Percentiles rank a stretch among this genome's conserved stretches.
phyloP scores from a whole-genome alignment of 2,329 filamentous ascomycete species.

The Stemphylium beticola region DNA sequence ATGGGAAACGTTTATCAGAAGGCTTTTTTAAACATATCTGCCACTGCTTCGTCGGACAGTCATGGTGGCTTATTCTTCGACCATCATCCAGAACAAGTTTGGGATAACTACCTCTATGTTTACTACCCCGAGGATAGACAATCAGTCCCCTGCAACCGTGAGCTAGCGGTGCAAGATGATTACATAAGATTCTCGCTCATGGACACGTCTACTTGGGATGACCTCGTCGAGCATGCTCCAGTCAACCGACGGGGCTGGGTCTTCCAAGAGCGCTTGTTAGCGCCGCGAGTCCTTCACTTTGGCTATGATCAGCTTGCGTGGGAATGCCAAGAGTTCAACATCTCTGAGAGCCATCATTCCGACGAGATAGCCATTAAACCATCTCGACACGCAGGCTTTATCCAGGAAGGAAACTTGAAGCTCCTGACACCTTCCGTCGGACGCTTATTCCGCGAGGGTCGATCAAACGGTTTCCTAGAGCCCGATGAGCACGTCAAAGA shows the following conservation, averaged over 20 bases:
- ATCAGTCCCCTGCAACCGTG: neutral
- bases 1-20: conserved; percentile 26
- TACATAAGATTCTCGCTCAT: conserved; percentile 12
- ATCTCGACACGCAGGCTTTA: neutral
- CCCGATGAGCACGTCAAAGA: conserved; percentile 6
- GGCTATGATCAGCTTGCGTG: conserved; percentile 25
- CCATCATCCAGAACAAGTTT: neutral
- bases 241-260: conserved; percentile 34
- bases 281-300: conserved; percentile 31
- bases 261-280: conserved; percentile 30
- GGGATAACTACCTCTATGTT: conserved; percentile 21
- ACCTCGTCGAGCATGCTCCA: conserved; percentile 18
- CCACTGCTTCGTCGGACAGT: conserved; percentile 23
- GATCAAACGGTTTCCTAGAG: conserved; percentile 2
- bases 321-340: conserved; percentile 25
- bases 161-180: neutral
- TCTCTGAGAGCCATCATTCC: conserved; percentile 8
- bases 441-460: neutral
- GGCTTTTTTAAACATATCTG: conserved; percentile 32
- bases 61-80: conserved; percentile 22
- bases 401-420: conserved; percentile 9
- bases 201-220: conserved; percentile 18
- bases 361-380: neutral
- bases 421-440: neutral
- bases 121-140: neutral